Evolutionary conservation across 176 grass and related monocot genomes (phyloP).

Genomic region (Rhynchospora tenuis): DNA sequence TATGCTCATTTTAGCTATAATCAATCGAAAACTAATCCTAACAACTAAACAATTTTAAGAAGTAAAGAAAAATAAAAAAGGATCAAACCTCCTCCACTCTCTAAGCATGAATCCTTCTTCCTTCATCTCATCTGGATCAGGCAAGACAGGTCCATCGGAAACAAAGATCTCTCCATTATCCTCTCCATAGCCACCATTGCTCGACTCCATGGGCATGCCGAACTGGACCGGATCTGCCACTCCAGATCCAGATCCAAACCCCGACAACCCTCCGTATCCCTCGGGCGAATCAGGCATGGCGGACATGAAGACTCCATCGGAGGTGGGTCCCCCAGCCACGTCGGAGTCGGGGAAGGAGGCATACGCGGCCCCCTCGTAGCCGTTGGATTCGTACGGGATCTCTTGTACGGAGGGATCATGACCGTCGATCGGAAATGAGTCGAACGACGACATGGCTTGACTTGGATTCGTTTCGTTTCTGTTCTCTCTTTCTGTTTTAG

Average conservation of each 20-base stretch:
- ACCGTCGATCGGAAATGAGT: slow-evolving; percentile 15
- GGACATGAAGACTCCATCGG: slow-evolving; percentile 19
- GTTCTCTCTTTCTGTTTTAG: neutral
- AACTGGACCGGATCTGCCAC: slow-evolving; percentile 20
- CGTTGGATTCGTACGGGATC: slow-evolving; percentile 21
- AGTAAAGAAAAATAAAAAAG: neutral
- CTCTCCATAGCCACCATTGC: slow-evolving; percentile 8
- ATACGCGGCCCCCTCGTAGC: slow-evolving; percentile 14
- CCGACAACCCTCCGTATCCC: slow-evolving; percentile 15
- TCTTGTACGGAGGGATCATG: slow-evolving; percentile 13
- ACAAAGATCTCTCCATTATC: slow-evolving; percentile 34
- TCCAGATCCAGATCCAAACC: slow-evolving; percentile 25
- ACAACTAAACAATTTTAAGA: neutral
- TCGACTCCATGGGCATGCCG: slow-evolving; percentile 30
- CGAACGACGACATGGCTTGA: slow-evolving; percentile 20
- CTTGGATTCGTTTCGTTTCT: neutral
- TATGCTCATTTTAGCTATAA: neutral
- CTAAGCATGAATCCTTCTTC: slow-evolving; percentile 56
- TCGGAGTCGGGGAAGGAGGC: neutral
- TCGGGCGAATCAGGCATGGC: slow-evolving; percentile 25
- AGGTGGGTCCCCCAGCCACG: neutral
- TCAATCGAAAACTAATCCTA: neutral
- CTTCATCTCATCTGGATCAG: slow-evolving; percentile 47
- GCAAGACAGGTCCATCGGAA: slow-evolving; percentile 36
- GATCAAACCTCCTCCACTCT: slow-evolving; percentile 59